A percentile compares a stretch with the other conserved stretches of the same genome.
These are phyloP conservation scores for Candida insectorum DNA, from an alignment of 805 yeast genomes.

Conservation along the genomic window DNA sequence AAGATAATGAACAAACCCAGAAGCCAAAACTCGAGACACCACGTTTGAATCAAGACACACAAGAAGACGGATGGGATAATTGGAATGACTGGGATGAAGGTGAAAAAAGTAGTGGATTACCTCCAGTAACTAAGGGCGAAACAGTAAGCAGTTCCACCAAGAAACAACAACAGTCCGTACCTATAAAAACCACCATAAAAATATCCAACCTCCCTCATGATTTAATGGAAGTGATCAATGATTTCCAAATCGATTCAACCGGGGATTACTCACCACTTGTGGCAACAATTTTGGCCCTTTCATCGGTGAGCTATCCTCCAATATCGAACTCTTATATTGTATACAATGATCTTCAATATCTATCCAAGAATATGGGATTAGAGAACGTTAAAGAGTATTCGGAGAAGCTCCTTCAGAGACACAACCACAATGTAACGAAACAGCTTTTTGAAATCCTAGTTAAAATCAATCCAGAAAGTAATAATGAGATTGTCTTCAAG, in stretches of 20 bases:
- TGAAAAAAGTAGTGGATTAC: slow-evolving; percentile 13
- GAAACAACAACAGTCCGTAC: not conserved
- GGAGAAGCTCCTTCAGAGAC: slow-evolving; percentile 4
- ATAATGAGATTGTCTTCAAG: slow-evolving; percentile 6
- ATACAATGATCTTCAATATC: slow-evolving; percentile 31
- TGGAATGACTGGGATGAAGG: slow-evolving; percentile 24
- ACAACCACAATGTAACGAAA: slow-evolving; percentile 3
- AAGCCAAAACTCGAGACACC: not conserved
- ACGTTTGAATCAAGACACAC: not conserved
- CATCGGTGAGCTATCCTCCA: slow-evolving; percentile 30
- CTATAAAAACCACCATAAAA: slow-evolving; percentile 7
- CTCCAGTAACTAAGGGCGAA: not conserved
- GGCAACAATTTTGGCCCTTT: slow-evolving; percentile 27
- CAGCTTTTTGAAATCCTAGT: slow-evolving; percentile 9
- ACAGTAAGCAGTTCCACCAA: not conserved
- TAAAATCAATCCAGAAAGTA: slow-evolving; percentile 3
- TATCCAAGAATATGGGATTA: slow-evolving; percentile 14
- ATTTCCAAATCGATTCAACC: slow-evolving; percentile 18
- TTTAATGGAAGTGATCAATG: slow-evolving; percentile 20
- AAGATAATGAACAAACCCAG: not conserved
- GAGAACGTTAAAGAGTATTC: slow-evolving; percentile 11
- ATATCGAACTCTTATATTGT: slow-evolving; percentile 29
- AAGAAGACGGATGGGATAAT: slow-evolving; percentile 17
- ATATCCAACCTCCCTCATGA: slow-evolving; percentile 22
- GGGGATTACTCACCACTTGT: slow-evolving; percentile 17